Percentiles rank a stretch among this genome's conserved stretches.
Evolutionary conservation across 768 basidiomycete genomes (phyloP).

Genomic region (Tylopilus sp.): DNA sequence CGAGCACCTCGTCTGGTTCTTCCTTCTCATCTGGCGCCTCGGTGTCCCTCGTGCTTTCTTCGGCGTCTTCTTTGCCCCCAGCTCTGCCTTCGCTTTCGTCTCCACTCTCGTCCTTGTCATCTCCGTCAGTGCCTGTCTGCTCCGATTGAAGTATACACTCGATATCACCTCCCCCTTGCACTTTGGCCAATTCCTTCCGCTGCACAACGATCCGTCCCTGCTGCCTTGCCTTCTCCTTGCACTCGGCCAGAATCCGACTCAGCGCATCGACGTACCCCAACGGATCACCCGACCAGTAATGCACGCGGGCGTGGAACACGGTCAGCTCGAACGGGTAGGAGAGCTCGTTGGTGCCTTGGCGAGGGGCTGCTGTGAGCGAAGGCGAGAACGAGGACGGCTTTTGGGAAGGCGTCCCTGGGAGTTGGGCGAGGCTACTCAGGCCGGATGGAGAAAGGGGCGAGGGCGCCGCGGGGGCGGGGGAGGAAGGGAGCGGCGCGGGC

Average conservation of each 20-base stretch:
- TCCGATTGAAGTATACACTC: conserved; percentile 2
- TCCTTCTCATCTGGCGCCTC: background rate
- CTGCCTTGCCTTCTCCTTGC: conserved; percentile 49
- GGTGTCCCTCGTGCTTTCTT: background rate
- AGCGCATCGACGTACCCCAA: conserved; percentile 79
- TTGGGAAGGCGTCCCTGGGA: conserved; percentile 24
- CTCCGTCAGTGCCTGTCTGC: conserved; percentile 12
- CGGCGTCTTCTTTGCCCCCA: background rate
- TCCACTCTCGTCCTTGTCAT: background rate
- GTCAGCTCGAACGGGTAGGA: conserved; percentile 47
- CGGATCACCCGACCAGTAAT: conserved; percentile 80
- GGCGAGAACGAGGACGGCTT: conserved; percentile 10
- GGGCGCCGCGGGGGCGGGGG: conserved; percentile 7
- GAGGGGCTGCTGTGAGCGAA: conserved; percentile 21
- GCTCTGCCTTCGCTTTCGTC: background rate
- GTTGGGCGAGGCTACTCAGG: conserved; percentile 14
- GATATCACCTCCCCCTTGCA: background rate
- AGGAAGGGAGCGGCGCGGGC: conserved; percentile 33
- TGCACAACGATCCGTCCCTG: conserved; percentile 17
- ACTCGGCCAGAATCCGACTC: conserved; percentile 55
- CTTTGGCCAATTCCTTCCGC: background rate
- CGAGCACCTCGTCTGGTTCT: conserved; percentile 17
- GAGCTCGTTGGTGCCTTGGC: conserved; percentile 7
- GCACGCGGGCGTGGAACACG: conserved; percentile 69
- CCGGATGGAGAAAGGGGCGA: conserved; percentile 24